Evolutionary conservation across 192 early-diverging fungal genomes (phyloP).

Genomic region (Thoreauomyces humboldtii): DNA sequence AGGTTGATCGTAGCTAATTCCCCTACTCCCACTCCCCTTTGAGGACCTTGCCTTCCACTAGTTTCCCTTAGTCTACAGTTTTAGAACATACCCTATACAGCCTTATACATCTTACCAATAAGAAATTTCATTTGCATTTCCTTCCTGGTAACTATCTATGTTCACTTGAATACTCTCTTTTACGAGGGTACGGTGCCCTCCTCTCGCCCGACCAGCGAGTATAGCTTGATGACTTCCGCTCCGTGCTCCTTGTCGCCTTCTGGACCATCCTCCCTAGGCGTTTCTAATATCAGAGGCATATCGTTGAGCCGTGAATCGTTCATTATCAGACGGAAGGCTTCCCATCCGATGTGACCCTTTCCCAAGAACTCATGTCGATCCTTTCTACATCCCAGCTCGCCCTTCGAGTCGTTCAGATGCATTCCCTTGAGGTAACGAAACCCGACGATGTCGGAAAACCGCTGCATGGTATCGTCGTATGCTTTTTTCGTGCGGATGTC

Average conservation of each 20-base stretch:
- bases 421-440: constrained; percentile 48
- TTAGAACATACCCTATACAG: too few relatives aligned
- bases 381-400: constrained; percentile 34
- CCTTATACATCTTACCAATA: too few relatives aligned
- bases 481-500: constrained; percentile 47
- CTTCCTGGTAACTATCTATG: too few relatives aligned
- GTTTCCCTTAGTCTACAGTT: too few relatives aligned
- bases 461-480: constrained; percentile 42
- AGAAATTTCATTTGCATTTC: too few relatives aligned
- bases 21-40: too few relatives aligned
- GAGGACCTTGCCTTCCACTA: too few relatives aligned
- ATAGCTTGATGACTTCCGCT: constrained; percentile 34
- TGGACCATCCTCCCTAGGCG: constrained; percentile 37
- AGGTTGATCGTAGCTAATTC: neutral
- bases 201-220: constrained; percentile 30
- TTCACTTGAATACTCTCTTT: too few relatives aligned
- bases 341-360: constrained; percentile 51
- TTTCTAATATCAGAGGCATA: constrained; percentile 54
- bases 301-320: constrained; percentile 51
- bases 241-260: constrained; percentile 16
- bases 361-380: constrained; percentile 58
- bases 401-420: constrained; percentile 57
- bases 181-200: neutral
- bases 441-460: constrained; percentile 43
- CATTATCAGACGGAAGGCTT: constrained; percentile 52